phyloP scores from a whole-genome alignment of 2,329 filamentous ascomycete species.

The Cladophialophora immunda region DNA sequence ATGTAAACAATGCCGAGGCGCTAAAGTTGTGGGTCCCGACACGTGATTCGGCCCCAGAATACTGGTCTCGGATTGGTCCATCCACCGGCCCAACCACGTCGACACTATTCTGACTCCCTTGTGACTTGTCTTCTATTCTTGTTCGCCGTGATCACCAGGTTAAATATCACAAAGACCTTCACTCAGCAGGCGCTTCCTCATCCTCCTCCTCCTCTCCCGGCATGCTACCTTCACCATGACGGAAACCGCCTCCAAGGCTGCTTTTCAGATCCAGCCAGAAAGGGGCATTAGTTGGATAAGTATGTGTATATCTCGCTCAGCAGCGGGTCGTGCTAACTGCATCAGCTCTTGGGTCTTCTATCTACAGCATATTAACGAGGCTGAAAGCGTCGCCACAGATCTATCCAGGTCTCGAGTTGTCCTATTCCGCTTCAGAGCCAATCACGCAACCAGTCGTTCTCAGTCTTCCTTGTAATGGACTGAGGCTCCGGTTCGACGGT shows the following conservation, averaged over 20 bases:
- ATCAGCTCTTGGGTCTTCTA: slow-evolving; percentile 83
- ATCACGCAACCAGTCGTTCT: slow-evolving; percentile 78
- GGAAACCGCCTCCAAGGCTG: slow-evolving; percentile 24
- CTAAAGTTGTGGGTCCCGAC: background rate
- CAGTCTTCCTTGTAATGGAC: slow-evolving; percentile 80
- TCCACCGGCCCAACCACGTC: background rate
- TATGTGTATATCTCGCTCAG: slow-evolving; percentile 43
- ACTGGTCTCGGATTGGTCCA: background rate
- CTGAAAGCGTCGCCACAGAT: slow-evolving; percentile 85
- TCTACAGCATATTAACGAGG: slow-evolving; percentile 87
- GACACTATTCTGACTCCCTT: slow-evolving; percentile 15
- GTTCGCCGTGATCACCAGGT: slow-evolving; percentile 12
- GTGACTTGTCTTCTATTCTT: slow-evolving; percentile 21
- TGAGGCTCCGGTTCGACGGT: slow-evolving; percentile 92
- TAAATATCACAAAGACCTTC: background rate
- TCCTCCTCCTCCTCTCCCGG: background rate
- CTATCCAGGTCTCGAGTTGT: slow-evolving; percentile 83
- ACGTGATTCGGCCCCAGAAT: background rate
- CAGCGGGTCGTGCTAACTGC: slow-evolving; percentile 3
- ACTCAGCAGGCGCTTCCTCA: background rate
- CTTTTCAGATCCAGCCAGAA: slow-evolving; percentile 71
- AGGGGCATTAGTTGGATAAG: slow-evolving; percentile 71
- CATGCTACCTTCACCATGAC: slow-evolving; percentile 31
- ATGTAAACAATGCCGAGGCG: slow-evolving; percentile 31
- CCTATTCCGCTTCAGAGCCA: slow-evolving; percentile 79